Evolutionary conservation across 169 alveolate genomes (phyloP), one percentile per base, ranked within the genome.

Genomic region (Cryptosporidium felis): DNA sequence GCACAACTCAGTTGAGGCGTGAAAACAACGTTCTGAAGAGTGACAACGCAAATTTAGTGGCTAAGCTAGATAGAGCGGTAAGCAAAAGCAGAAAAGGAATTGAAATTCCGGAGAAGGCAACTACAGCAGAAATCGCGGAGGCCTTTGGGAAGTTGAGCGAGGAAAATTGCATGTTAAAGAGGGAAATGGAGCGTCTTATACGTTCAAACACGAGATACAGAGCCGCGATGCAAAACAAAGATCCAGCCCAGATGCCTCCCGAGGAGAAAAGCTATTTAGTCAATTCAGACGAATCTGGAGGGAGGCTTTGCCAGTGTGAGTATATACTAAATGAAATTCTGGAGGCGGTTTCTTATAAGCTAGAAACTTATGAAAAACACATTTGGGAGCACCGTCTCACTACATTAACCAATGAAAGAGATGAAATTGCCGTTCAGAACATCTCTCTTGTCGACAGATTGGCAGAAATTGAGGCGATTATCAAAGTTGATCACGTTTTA

Each of bases 401-500:
- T 23, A 53, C 85, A 16, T 51, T 74, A 38, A 74, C 67, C 3
- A 56, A 32, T 16, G 85, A 74, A 34, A 74, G 85, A 34, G 85
- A 74, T 38, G 85, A 74, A 74, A 36, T 74, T n/a, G 85, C 85
- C 9, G 85, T 74, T 8, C 85, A 74, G 16, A 74, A 74, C 40
- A 74, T 74, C 38, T 74, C 85, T 0, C 74, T 74, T 0, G 67
- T 56, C 1, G 85, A 74, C 23, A 53, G 85, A 53, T 45, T 74
- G 23, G 85, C 85, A 6, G 85, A 74, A 34, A 74, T 74, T 10
- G 85, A 74, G 30, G 85, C 85, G 56, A 74, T 74, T 21, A 74
- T 74, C 14, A 74, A 74, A 41, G 85, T 74, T 28, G 85, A 74
- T 38, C 85, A 74, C 40, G 67, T 74, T 12, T 53, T 74, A 5